Percentiles rank a stretch among this genome's conserved stretches.
phyloP scores from a whole-genome alignment of 208 protist species.

The Trypanosoma cruzi region DNA sequence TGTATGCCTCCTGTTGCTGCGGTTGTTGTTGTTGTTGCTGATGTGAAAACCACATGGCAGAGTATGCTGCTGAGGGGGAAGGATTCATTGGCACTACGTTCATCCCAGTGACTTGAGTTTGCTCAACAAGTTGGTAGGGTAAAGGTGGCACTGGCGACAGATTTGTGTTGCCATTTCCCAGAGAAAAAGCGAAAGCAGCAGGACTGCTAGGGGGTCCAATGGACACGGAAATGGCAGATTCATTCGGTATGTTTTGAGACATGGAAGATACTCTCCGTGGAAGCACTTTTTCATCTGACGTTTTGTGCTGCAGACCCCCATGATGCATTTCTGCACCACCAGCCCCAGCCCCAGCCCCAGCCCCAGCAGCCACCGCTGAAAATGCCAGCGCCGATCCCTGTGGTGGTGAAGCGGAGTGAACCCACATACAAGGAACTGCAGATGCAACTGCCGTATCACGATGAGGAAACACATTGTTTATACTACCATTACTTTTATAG shows the following conservation, averaged over 20 bases:
- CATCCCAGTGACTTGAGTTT: background rate
- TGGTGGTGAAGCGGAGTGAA: background rate
- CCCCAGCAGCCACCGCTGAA: background rate
- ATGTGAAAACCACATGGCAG: constrained; percentile 1
- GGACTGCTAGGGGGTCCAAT: background rate
- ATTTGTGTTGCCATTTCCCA: background rate
- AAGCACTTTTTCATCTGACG: background rate
- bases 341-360: no score
- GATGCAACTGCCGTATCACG: background rate
- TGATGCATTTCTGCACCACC: background rate
- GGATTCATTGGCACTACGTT: background rate
- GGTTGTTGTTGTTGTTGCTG: background rate
- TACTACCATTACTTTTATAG: background rate
- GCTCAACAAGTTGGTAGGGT: constrained; percentile 5
- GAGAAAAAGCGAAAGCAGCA: background rate
- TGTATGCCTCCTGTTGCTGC: background rate
- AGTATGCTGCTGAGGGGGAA: background rate
- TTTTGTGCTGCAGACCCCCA: background rate
- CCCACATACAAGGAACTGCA: background rate
- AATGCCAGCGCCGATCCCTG: background rate
- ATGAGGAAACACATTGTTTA: background rate
- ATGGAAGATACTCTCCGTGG: background rate
- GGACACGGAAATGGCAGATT: background rate
- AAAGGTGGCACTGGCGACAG: background rate
- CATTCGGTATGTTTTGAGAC: background rate